Conservation (phyloP, 108 stramenopile genomes). For the Nitzschia palea region DNA sequence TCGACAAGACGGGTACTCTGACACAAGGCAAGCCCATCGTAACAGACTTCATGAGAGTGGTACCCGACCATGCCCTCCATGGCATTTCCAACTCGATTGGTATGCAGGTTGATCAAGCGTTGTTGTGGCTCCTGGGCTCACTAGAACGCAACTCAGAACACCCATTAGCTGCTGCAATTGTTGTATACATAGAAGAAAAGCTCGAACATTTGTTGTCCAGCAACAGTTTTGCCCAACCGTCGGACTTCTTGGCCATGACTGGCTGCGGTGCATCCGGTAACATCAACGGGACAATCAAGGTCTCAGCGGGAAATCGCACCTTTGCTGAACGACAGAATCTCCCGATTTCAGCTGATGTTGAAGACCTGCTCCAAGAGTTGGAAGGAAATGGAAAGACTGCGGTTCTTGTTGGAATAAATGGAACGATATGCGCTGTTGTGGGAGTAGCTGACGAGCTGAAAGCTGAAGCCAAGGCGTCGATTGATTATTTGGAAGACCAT, state of each 20-base stretch:
- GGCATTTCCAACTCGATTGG: slow-evolving; percentile 33
- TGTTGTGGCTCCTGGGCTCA: slow-evolving; percentile 72
- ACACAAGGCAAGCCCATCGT: slow-evolving; percentile 86
- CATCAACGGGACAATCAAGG: slow-evolving; percentile 38
- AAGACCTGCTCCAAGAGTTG: slow-evolving; percentile 60
- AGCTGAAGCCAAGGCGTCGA: slow-evolving; percentile 70
- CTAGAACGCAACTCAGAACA: slow-evolving; percentile 85
- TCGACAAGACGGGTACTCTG: slow-evolving; percentile 99
- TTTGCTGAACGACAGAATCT: slow-evolving; percentile 56
- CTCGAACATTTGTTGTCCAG: slow-evolving; percentile 19
- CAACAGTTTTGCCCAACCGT: slow-evolving; percentile 42
- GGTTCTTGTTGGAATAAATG: slow-evolving; percentile 75
- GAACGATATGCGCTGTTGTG: slow-evolving; percentile 64
- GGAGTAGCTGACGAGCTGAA: slow-evolving; percentile 86
- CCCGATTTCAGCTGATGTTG: slow-evolving; percentile 55
- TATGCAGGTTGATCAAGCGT: slow-evolving; percentile 9
- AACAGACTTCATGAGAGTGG: slow-evolving; percentile 57
- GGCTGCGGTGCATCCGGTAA: slow-evolving; percentile 79
- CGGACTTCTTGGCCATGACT: slow-evolving; percentile 48
- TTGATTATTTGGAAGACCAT: slow-evolving; percentile 60
- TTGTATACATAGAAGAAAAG: slow-evolving; percentile 40
- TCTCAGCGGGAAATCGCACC: slow-evolving; percentile 79
- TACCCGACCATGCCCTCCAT: slow-evolving; percentile 41
- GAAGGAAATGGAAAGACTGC: slow-evolving; percentile 85
- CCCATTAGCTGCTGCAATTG: slow-evolving; percentile 78